Base-by-base conservation (phyloP, 2,329 filamentous ascomycete species). In the Cladobotryum mycophilum region DNA sequence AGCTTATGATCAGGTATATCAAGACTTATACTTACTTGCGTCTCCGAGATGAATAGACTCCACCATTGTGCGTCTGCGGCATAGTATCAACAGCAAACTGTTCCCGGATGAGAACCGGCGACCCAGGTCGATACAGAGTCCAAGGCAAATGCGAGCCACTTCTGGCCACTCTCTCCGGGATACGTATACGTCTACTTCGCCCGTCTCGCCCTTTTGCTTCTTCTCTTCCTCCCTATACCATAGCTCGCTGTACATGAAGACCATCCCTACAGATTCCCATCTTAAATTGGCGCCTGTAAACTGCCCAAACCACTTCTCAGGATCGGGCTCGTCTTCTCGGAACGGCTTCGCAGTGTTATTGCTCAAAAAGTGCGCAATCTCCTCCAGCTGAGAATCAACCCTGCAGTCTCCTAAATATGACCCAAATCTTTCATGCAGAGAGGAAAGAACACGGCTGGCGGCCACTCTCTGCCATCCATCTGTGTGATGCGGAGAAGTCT, bases 241-340 rank as follows among this genome's bases (percentile, higher is more conserved):
- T 13, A 47, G 25, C 18, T 54, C 47, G 15, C 18, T 15, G 25
- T 45, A 54, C 15, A 41, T 44, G 34, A 43, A 75, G 1, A 73
- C 55, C 11, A 74, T 47, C 0, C 71, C 72, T 1, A 76, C 48
- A 0, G 69, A 66, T 47, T 76, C 73, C 73, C 73, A 76, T 1
- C 73, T 64, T 17, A 72, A 58, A 14, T 66, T 67, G 0, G 54
- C 53, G 0, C 71, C 71, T 0, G 61, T 62, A 44, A 75, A 71
- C 35, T 73, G 69, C 2, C 56, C 59, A 1, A 69, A 56, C 70
- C 71, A 76, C n/a, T 58, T 57, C 3, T 66, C 54, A 0, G 67
- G 55, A n/a, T 66, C 61, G 0, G 61, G 52, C 8, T 69, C 63
- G 0, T 68, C 59, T 13, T 74, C 70, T 0, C 54, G 55, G 9